phyloP scores from a whole-genome alignment of 1,284 basidiomycete genomes.

The Ceraceosorus bombacis region DNA sequence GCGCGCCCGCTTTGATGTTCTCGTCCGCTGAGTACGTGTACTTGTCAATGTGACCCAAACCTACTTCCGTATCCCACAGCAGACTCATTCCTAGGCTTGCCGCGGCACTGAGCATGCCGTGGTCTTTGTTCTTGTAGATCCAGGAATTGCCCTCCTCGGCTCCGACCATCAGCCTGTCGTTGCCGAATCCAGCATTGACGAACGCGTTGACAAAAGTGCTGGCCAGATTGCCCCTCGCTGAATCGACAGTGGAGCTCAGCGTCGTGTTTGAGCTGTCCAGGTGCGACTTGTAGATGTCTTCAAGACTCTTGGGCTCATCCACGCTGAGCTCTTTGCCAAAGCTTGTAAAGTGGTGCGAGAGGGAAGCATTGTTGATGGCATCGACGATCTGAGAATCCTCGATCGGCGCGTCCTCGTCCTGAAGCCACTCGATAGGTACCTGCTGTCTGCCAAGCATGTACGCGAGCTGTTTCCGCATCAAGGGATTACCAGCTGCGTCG shows the following conservation, averaged over 20 bases:
- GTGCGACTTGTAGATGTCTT: constrained; percentile 97
- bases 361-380: constrained; percentile 68
- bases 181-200: constrained; percentile 96
- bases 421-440: constrained; percentile 83
- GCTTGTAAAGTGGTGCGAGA: constrained; percentile 67
- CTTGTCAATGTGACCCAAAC: constrained; percentile 90
- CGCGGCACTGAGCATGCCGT: constrained; percentile 95
- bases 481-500: constrained; percentile 37
- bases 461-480: constrained; percentile 91
- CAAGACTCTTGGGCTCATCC: constrained; percentile 77
- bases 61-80: constrained; percentile 93
- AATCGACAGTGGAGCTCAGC: constrained; percentile 63
- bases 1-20: constrained; percentile 88
- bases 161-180: constrained; percentile 95
- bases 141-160: constrained; percentile 93
- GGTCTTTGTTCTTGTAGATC: constrained; percentile 99
- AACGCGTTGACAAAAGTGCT: constrained; percentile 98
- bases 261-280: constrained; percentile 61
- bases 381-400: constrained; percentile 55
- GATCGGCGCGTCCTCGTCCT: constrained; percentile 54
- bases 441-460: constrained; percentile 87
- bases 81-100: constrained; percentile 87
- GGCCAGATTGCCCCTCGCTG: constrained; percentile 86
- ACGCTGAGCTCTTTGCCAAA: constrained; percentile 95
- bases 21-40: constrained; percentile 96